Base-by-base conservation (phyloP, 345 rosid species). In the Aegle marmelos region DNA sequence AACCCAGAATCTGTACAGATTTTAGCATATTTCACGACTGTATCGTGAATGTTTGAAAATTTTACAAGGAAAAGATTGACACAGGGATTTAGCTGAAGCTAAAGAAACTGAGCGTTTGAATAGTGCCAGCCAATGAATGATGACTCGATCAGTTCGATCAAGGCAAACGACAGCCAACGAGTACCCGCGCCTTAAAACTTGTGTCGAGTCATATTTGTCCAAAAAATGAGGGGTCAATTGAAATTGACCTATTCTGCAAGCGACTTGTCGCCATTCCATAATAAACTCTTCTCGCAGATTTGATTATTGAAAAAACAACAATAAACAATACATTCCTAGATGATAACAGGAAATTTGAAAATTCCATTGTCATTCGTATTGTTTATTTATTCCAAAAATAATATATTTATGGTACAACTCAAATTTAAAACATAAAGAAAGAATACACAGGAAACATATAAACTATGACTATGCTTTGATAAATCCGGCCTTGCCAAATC, bases 1-100 rank as follows among this genome's bases (percentile, higher is more conserved):
- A 88, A 76, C 92, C 86, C 83, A 90, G 80, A 79, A 82, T 82
- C 75, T 92, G 97, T 7, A 92, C 86, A 24, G 94, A 90, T 79
- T 88, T 94, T 30, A 91, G 96, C 97, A 94, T 88, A 82, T 84
- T 75, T 64, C 27, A 39, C 6, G 14, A 14, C n/a, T 34, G 6
- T 72, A 5, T 45, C 10, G 2, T 36, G 72, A 36, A 25, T 37
- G 39, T 21, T 36, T 3, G 56, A 13, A 39, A 74, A 28, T 21
- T 75, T 61, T 61, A 10, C 27, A 9, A 10, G 22, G 30, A 62
- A 48, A 25, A n/a, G n/a, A 24, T 17, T 6, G 28, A 74, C 30
- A 63, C 17, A 60, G 25, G 28, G n/a, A 50, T 60, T 16, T 1
- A 21, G 73, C 30, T 30, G 36, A 70, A 28, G 59, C 37, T 6